Evolutionary conservation across 768 basidiomycete genomes (phyloP).

Genomic region (Mrakia blollopis): DNA sequence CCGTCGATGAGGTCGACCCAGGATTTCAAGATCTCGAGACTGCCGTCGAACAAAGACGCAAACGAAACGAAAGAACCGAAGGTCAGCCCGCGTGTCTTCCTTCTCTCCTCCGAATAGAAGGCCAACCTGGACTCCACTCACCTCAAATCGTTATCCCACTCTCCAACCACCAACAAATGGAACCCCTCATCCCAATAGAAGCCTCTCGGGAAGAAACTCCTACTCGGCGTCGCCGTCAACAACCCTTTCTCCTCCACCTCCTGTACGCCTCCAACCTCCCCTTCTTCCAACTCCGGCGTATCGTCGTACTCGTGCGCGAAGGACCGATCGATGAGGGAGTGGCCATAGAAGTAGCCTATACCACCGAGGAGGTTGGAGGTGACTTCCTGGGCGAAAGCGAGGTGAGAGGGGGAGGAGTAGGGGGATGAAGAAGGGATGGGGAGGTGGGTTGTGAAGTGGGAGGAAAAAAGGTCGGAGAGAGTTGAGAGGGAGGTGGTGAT

Average conservation of each 20-base stretch:
- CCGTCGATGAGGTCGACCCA: slow-evolving; percentile 91
- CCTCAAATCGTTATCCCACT: slow-evolving; percentile 88
- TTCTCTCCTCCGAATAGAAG: too few relatives aligned
- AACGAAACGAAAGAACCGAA: neutral
- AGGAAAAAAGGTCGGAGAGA: slow-evolving; percentile 58
- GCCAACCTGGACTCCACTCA: slow-evolving; percentile 37
- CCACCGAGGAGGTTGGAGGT: slow-evolving; percentile 90
- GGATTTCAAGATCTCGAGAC: slow-evolving; percentile 79
- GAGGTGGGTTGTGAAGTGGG: slow-evolving; percentile 65
- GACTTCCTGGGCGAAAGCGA: slow-evolving; percentile 75
- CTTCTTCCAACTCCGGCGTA: slow-evolving; percentile 55
- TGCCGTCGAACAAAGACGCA: slow-evolving; percentile 42
- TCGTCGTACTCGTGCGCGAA: slow-evolving; percentile 87
- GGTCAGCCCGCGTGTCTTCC: too few relatives aligned
- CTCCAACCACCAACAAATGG: slow-evolving; percentile 83
- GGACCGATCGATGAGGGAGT: slow-evolving; percentile 74
- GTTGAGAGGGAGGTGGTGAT: slow-evolving; percentile 61
- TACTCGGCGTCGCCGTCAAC: slow-evolving; percentile 86
- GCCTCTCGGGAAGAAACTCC: slow-evolving; percentile 94
- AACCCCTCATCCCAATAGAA: slow-evolving; percentile 99
- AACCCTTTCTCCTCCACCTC: slow-evolving; percentile 51
- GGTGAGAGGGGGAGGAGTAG: slow-evolving; percentile 51
- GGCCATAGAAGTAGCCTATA: slow-evolving; percentile 91
- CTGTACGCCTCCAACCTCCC: slow-evolving; percentile 41
- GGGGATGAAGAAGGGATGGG: slow-evolving; percentile 57